These are phyloP conservation scores for Nissolia schottii DNA, from an alignment of 306 rosid genomes.

Conservation along the genomic window DNA sequence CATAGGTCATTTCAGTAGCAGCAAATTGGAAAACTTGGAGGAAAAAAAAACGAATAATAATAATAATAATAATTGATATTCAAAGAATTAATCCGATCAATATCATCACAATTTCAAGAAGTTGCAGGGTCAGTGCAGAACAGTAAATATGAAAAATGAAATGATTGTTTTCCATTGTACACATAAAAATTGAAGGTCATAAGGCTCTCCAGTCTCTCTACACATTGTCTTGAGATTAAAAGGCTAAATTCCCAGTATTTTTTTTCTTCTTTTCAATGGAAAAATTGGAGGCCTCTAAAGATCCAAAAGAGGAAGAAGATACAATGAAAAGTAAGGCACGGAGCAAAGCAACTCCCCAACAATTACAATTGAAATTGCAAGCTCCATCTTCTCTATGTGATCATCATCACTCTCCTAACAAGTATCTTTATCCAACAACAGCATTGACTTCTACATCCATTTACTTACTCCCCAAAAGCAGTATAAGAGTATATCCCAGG, in stretches of 20 bases:
- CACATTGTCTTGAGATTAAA: constrained; percentile 38
- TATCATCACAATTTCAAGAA: constrained; percentile 4
- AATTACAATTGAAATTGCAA: constrained; percentile 61
- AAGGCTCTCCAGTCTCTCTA: constrained; percentile 35
- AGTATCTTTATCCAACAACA: constrained; percentile 51
- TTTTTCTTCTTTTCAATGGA: too few species aligned
- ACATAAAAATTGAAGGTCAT: constrained; percentile 31
- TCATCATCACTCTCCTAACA: constrained; percentile 42
- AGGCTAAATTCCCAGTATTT: constrained; percentile 46
- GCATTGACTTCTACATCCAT: constrained; percentile 29
- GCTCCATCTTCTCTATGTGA: constrained; percentile 40
- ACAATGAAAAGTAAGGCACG: constrained; percentile 31
- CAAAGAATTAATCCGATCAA: background rate
- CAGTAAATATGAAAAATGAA: constrained; percentile 22
- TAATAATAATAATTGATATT: background rate
- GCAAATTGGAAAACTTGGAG: background rate
- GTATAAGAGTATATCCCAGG: constrained; percentile 16
- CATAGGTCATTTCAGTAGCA: constrained; percentile 20
- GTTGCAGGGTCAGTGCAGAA: background rate
- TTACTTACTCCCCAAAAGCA: constrained; percentile 30
- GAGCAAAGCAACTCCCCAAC: constrained; percentile 53
- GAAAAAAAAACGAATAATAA: background rate
- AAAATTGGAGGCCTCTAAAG: constrained; percentile 43
- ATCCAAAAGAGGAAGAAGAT: constrained; percentile 36
- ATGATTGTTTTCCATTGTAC: constrained; percentile 46